Base-by-base conservation (phyloP, 805 yeast species). In the Starmerella apis region DNA sequence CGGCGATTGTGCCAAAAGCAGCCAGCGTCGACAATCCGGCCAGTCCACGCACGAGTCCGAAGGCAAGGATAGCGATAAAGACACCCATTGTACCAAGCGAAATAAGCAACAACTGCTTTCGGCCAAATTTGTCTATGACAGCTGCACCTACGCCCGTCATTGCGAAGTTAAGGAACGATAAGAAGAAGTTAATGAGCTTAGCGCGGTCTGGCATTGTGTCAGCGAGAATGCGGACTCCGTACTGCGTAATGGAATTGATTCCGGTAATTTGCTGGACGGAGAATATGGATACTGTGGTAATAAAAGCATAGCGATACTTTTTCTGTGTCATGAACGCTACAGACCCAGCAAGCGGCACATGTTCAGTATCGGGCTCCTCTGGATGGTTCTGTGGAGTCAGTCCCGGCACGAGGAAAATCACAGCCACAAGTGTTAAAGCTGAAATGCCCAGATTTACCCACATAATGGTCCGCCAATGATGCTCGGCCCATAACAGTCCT, bases 181-280 rank as follows among this genome's bases (percentile, higher is more conserved):
- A 81, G 45, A 79, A 63, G 59, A 90, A 80, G 61, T 88, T 90
- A 57, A 88, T 77, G 9, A 74, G 58, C 4, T 83, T 76, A 1
- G 96, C 81, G 49, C 77, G 71, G 11, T 76, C 68, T 1, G 97
- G 96, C 55, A 86, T 74, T 4, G 83, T 68, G 7, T 77, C 69
- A n/a, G 80, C 71, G 46, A 92, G 70, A 1, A 90, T 83, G 13
- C 85, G 77, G 4, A 90, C 96, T 4, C 98, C 98, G 64, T 90
- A 92, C 63, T 90, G 86, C 19, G 92, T 79, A 52, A 92, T 86
- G 1, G 95, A 79, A 65, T 92, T 92, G 63, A 92, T 85, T 30
- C 98, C 98, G 59, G 86, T 80, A 51, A 90, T 77, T 65, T 92
- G 98, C 68, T 92, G 98, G 16, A 88, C 81, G 19, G 81, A 68